Base-by-base conservation (phyloP, 2,329 filamentous ascomycete genomes). In the Penicillium decumbens region DNA sequence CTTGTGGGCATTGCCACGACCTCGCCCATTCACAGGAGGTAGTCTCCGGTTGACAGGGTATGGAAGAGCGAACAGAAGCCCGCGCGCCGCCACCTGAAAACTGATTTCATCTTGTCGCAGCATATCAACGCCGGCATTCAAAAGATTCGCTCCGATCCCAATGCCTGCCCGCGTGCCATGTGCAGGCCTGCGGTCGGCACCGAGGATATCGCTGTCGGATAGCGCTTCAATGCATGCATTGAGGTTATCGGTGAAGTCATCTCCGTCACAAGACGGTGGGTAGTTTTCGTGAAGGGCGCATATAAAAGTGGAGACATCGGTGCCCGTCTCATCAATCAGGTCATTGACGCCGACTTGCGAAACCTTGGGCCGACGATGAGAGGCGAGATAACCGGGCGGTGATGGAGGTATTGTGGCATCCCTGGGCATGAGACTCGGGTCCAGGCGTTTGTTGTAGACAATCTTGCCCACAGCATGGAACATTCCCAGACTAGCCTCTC, bases 401-500 rank as follows among this genome's bases (percentile, higher is more conserved):
- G 69, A 68, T 59, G 86, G 83, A 3, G 73, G 73, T 15, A 71
- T 69, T 2, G 69, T 65, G 28, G 76, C 71, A 7, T 65, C 65
- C 7, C 65, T 50, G 39, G 65, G 52, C 33, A 64, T 49, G 35
- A 65, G 58, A 71, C 68, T 40, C 53, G 66, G 25, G 47, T 85
- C 82, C 20, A 87, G 80, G 40, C 93, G 81, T 67, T 96, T 98
- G 74, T 98, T 98, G 74, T 97, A 95, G 0, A 97, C 85, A 2
- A 98, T 88, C 66, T 93, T 96, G 3, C 92, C 93, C 10, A 97
- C 88, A 0, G 93, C 90, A 67, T 98, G 93, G 64, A 98, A 98
- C 43, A 98, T 89, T 1, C 92, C 93, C 2, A 98, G 76, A 55
- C 86, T 95, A 13, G 88, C 85, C 72, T 97, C 93, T 48, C 93